Evolutionary conservation across 2,329 filamentous ascomycete genomes (phyloP).

Genomic region (Cladosporium velox): DNA sequence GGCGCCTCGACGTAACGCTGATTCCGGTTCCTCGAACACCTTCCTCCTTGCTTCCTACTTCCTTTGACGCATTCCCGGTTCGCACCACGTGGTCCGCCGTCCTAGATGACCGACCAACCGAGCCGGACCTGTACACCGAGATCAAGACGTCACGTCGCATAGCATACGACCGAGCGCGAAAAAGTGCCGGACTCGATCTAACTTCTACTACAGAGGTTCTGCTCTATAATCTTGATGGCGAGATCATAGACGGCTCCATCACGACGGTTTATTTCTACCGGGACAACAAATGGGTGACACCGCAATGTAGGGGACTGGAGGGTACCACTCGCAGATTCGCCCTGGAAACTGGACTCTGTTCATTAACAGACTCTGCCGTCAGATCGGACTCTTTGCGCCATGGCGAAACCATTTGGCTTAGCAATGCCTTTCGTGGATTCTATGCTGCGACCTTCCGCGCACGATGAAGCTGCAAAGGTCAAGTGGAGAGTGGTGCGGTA

Average conservation of each 20-base stretch:
- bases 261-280: slow-evolving; percentile 83
- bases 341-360: slow-evolving; percentile 66
- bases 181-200: slow-evolving; percentile 57
- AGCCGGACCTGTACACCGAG: slow-evolving; percentile 67
- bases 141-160: slow-evolving; percentile 80
- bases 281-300: slow-evolving; percentile 74
- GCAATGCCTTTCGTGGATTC: slow-evolving; percentile 84
- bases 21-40: neutral
- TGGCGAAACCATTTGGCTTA: slow-evolving; percentile 83
- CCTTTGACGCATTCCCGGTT: neutral
- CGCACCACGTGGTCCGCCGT: slow-evolving; percentile 41
- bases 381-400: slow-evolving; percentile 61
- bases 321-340: slow-evolving; percentile 84
- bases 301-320: slow-evolving; percentile 76
- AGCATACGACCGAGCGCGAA: slow-evolving; percentile 71
- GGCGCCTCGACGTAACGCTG: neutral
- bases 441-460: slow-evolving; percentile 31
- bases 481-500: no score
- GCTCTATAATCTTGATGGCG: slow-evolving; percentile 63
- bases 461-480: neutral
- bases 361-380: slow-evolving; percentile 61
- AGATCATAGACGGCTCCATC: slow-evolving; percentile 79
- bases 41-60: neutral
- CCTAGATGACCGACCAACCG: slow-evolving; percentile 55
- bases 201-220: slow-evolving; percentile 65